Evolutionary conservation across 2,329 filamentous ascomycete genomes (phyloP), one percentile per base, ranked within the genome.

Genomic region (Neofusicoccum cordaticola): DNA sequence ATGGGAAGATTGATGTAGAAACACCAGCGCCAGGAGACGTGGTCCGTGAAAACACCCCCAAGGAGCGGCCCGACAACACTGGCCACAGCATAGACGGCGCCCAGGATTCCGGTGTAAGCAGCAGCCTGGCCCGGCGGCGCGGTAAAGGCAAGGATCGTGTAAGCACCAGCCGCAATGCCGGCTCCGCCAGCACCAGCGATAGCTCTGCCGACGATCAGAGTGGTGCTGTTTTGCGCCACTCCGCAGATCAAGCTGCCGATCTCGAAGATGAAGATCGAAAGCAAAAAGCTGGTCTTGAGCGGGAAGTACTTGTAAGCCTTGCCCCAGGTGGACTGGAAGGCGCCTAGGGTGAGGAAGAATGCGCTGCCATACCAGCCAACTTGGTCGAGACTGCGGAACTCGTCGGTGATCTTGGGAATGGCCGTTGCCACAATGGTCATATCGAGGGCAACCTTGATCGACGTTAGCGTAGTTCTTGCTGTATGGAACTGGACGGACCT

Each of bases 161-260:
- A 77, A 0, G 69, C 67, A 12, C 76, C 75, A 1, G 74, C 71
- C 66, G 72, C 73, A 11, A 80, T 72, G 1, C 80, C 80, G 12
- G 76, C 78, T 31, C 74, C 74, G 11, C 80, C 79, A 13, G 75
- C 66, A 4, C 80, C 80, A 19, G 77, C 73, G 34, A 82, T 74
- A 0, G 78, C 74, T 44, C 80, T 65, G 6, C 80, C 80, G 15
- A 80, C 68, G 52, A 81, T 81, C 50, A 81, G 69, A 0, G 73
- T 73, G 6, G 70, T 71, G 4, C 72, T 75, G 57, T 72, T 76
- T 13, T 71, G 72, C 1, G 78, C 74, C 0, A 77, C 73, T 71
- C 53, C 85, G 68, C 84, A 87, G n/a, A 88, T 71, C 4, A 83
- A 68, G 1, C 84, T 86, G 1, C 86, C 86, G 4, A 85, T 17